These are phyloP conservation scores for Eurotiales sp. DNA, from an alignment of 2,329 filamentous ascomycete species.

Conservation along the genomic window DNA sequence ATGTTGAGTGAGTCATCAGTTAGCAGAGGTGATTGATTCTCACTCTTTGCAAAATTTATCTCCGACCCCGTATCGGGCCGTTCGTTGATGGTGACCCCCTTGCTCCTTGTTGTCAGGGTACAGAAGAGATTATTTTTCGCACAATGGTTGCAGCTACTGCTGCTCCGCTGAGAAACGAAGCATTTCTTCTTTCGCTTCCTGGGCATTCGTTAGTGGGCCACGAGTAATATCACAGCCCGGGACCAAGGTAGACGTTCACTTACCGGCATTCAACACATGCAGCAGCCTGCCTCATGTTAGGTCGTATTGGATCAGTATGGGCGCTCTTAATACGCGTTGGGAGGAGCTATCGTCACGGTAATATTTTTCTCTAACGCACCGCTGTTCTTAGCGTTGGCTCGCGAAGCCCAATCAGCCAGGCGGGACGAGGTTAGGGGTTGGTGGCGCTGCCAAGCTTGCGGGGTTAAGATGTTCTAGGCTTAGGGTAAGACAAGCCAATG, in stretches of 20 bases:
- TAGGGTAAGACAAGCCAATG: too few relatives aligned
- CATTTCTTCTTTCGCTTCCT: conserved; percentile 1
- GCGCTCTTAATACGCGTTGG: too few relatives aligned
- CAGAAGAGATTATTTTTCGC: neutral
- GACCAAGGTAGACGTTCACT: neutral
- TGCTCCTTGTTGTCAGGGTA: neutral
- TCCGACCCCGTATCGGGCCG: neutral
- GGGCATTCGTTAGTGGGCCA: neutral
- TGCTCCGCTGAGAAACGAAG: neutral
- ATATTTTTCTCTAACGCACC: too few relatives aligned
- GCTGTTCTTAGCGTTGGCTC: too few relatives aligned
- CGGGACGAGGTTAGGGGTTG: too few relatives aligned
- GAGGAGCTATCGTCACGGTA: too few relatives aligned
- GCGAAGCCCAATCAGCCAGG: too few relatives aligned
- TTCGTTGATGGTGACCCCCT: neutral
- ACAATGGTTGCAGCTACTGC: neutral
- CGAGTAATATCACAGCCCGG: too few relatives aligned
- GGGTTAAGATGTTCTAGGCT: too few relatives aligned
- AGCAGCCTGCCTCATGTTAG: neutral
- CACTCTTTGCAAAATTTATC: neutral
- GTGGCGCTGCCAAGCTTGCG: too few relatives aligned
- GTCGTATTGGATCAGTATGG: too few relatives aligned
- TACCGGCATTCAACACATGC: conserved; percentile 1
- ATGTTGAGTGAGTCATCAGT: neutral
- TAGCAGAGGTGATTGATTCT: neutral